phyloP scores from a whole-genome alignment of 2,329 filamentous ascomycete species.

The Alternaria triticina region DNA sequence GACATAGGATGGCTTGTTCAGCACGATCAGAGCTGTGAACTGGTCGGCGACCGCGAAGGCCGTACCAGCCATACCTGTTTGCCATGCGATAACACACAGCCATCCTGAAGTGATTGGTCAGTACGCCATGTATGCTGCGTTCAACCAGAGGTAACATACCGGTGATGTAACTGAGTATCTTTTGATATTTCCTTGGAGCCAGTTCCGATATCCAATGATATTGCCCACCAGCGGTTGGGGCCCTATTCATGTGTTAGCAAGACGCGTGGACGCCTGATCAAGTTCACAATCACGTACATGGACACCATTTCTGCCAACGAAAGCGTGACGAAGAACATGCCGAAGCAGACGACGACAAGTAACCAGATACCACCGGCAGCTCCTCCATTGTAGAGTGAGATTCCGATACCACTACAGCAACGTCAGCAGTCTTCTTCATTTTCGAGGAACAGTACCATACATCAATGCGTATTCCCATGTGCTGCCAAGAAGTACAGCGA shows the following conservation, averaged over 20 bases:
- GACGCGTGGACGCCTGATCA: not conserved
- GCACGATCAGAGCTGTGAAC: slow-evolving; percentile 33
- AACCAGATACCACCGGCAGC: slow-evolving; percentile 31
- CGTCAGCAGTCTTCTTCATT: not conserved
- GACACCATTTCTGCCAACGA: slow-evolving; percentile 43
- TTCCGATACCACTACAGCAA: not conserved
- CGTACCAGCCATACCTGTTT: slow-evolving; percentile 35
- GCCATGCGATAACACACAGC: slow-evolving; percentile 50
- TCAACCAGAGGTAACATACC: slow-evolving; percentile 39
- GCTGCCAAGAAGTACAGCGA: slow-evolving; percentile 14
- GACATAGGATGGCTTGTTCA: slow-evolving; percentile 48
- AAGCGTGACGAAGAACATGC: slow-evolving; percentile 29
- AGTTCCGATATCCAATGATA: slow-evolving; percentile 41
- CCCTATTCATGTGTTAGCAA: not conserved
- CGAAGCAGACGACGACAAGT: slow-evolving; percentile 21
- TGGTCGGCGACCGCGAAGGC: slow-evolving; percentile 26
- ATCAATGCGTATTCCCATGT: slow-evolving; percentile 25
- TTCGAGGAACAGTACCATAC: slow-evolving; percentile 1
- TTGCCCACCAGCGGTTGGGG: slow-evolving; percentile 24
- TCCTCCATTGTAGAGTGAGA: slow-evolving; percentile 12
- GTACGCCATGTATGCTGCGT: not conserved
- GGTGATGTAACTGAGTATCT: slow-evolving; percentile 43
- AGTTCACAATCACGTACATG: slow-evolving; percentile 17
- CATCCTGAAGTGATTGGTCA: slow-evolving; percentile 33
- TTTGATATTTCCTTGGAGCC: slow-evolving; percentile 45